Base-by-base conservation (phyloP, 176 grass and related monocot genomes). In the Cenchrus americanus region DNA sequence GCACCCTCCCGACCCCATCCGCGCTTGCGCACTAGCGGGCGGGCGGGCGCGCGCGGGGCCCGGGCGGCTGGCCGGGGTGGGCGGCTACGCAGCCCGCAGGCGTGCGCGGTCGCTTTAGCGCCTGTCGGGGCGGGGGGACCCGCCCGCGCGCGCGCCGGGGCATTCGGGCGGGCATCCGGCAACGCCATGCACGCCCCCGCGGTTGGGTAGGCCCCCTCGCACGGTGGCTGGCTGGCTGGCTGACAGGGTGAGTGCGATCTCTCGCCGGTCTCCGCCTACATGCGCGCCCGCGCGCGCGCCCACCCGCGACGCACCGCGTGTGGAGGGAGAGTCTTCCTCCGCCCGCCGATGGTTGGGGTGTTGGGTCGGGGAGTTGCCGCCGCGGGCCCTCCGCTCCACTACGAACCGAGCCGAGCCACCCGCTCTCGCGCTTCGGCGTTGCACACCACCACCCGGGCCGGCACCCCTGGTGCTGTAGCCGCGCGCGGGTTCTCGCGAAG, bases 51-150 rank as follows among this genome's bases (percentile, higher is more conserved):
- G 34, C 34, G 34, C 27, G 83, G 78, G 6, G 37, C 11, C 49
- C 7, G 59, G 4, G 34, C 34, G 34, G 34, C 49, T 4, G 59
- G 4, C 3, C 34, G 34, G 34, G 34, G 34, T 37, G 34, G 77
- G 87, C 63, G 78, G 72, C 78, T 79, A 85, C 87, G 74, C 71
- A 8, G 34, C 32, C 8, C 83, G 67, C 78, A 86, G 88, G 84
- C 79, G 84, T 90, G 88, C 88, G 88, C 74, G 74, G 74, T 54
- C 59, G 67, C 88, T 86, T 90, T 90, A 59, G 14, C 74, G 59
- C 67, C 43, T 90, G 88, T 90, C 88, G 88, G 79, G 57, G 19
- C 19, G 65, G 7, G 7, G 27, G 77, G 83, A 18, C 32, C 76
- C 80, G 18, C 63, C 58, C 37, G n/a, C n/a, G n/a, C n/a, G n/a